These are phyloP conservation scores for Stephanodiscus minutulus DNA, from an alignment of 108 stramenopile genomes.

Conservation along the genomic window DNA sequence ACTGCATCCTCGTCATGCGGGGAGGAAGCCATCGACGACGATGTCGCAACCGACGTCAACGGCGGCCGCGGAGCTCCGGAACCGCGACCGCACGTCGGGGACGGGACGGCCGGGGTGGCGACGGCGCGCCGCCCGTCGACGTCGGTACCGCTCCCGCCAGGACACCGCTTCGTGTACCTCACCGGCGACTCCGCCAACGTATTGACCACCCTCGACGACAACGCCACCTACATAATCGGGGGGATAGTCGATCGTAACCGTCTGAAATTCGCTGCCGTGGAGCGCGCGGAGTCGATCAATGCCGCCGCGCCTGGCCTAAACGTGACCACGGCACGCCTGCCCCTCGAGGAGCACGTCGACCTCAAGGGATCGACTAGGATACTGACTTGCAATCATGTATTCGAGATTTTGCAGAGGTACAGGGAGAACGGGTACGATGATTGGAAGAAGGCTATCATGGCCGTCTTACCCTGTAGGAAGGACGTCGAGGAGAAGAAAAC, in stretches of 20 bases:
- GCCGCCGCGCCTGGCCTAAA: constrained; percentile 61
- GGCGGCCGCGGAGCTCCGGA: too few relatives aligned
- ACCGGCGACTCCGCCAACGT: constrained; percentile 76
- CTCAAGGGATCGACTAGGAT: constrained; percentile 65
- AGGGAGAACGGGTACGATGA: constrained; percentile 62
- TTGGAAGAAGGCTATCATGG: constrained; percentile 72
- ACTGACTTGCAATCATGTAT: constrained; percentile 84
- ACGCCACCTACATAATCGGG: constrained; percentile 79
- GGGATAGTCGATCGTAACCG: constrained; percentile 90
- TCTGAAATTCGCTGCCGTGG: constrained; percentile 62
- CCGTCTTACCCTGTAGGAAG: constrained; percentile 74
- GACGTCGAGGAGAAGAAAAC: constrained; percentile 49
- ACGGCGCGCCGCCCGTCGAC: too few relatives aligned
- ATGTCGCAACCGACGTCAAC: too few relatives aligned
- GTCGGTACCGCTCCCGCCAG: too few relatives aligned
- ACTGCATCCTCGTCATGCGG: not conserved
- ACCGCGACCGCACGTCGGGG: too few relatives aligned
- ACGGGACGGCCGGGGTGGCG: too few relatives aligned
- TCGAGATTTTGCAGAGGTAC: constrained; percentile 77
- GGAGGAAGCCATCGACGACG: not conserved
- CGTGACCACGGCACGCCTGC: constrained; percentile 73
- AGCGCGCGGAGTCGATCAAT: constrained; percentile 66
- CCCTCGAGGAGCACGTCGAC: constrained; percentile 61
- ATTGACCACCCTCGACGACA: constrained; percentile 56
- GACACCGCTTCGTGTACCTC: too few relatives aligned